Conservation (phyloP, 768 basidiomycete species). For the Tephrocybe sp. region DNA sequence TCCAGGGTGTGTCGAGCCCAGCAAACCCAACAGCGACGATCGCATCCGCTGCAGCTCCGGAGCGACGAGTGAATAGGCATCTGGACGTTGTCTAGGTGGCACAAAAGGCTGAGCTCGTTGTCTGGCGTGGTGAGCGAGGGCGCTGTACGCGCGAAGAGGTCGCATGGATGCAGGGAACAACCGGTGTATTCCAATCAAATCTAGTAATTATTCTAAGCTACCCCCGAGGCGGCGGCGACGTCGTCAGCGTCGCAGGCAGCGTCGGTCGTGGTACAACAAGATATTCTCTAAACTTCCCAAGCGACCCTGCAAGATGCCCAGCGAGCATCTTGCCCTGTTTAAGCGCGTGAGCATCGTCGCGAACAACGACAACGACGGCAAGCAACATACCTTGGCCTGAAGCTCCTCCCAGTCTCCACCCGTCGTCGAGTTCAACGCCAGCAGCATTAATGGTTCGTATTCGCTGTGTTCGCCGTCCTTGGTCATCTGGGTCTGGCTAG, state of each 20-base stretch:
- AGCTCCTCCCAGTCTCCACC: constrained; percentile 68
- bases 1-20: constrained; percentile 88
- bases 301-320: constrained; percentile 41
- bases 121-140: constrained; percentile 42
- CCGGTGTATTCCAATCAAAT: not conserved
- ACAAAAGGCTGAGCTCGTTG: constrained; percentile 28
- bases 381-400: constrained; percentile 52
- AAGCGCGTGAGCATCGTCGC: constrained; percentile 7
- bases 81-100: constrained; percentile 34
- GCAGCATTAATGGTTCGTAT: constrained; percentile 60
- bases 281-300: constrained; percentile 42
- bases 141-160: constrained; percentile 33
- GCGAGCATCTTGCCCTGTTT: constrained; percentile 44
- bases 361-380: constrained; percentile 2
- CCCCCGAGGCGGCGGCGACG: constrained; percentile 31
- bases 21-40: constrained; percentile 67
- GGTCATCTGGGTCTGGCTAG: constrained; percentile 7
- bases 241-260: constrained; percentile 28
- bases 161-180: constrained; percentile 3
- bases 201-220: constrained; percentile 4
- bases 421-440: constrained; percentile 65
- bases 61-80: constrained; percentile 72
- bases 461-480: constrained; percentile 20
- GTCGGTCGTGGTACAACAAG: constrained; percentile 29
- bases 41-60: constrained; percentile 74